Evolutionary conservation across 495 filamentous ascomycete species (phyloP), one percentile per base, ranked within the genome.

Genomic region (Monascus purpureus): DNA sequence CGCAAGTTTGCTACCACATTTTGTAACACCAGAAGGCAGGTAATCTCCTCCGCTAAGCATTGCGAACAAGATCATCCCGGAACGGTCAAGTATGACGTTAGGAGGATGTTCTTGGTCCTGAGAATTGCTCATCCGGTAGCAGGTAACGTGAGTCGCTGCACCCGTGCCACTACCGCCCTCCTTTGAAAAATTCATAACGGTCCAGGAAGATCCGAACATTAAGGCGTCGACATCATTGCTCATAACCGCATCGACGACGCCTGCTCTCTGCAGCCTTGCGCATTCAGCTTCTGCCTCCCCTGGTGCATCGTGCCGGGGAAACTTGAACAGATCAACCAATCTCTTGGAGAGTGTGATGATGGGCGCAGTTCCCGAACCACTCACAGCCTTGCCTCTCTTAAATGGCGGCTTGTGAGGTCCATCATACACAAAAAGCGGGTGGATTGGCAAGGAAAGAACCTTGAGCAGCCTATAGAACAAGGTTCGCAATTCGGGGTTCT

Each of bases 261-360:
- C 85, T 17, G 75, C 69, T 35, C 69, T 67, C 50, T 99, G 87
- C 13, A 99, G 52, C 1, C 86, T 53, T 0, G 92, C 90, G 38
- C 92, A 96, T 57, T 99, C 92, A 1, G 92, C 92, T 46, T 99
- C 92, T 1, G 92, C 92, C 46, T 99, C 92, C 9, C 90, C 92
- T 0, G 90, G 92, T 1, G 92, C 92, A 42, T 78, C 73, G 50
- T 95, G 84, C 28, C 72, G 71, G 1, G 77, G 73, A 43, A 93
- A 88, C 7, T 80, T 84, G 53, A 96, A 94, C 4, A 84, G 59
- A 30, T 77, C 74, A 6, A 97, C 73, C 3, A 95, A 56, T 29
- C 80, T 73, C 51, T 93, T 87, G 2, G 74, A 77, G 32, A 76
- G 54, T 8, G 49, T 50, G 13, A 70, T 73, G 35, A 78, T 65